Percentiles rank a stretch among this genome's conserved stretches.
Evolutionary conservation across 176 grass and related monocot genomes (phyloP).

Genomic region (Musa acuminata): DNA sequence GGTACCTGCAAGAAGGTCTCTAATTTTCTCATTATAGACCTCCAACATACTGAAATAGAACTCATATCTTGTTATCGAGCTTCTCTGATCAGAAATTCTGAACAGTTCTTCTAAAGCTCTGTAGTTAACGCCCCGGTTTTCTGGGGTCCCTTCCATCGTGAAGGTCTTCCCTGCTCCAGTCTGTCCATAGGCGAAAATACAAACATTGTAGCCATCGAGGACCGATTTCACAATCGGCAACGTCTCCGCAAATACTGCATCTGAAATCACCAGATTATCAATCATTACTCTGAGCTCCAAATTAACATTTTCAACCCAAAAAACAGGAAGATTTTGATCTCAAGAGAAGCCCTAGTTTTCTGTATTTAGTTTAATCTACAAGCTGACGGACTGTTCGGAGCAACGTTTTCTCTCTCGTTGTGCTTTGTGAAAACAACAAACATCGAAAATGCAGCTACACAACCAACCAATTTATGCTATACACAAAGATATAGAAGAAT

Average conservation of each 20-base stretch:
- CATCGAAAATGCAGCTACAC: neutral
- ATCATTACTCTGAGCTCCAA: conserved; percentile 13
- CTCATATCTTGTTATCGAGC: conserved; percentile 31
- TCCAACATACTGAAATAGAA: conserved; percentile 88
- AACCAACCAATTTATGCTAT: neutral
- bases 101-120: conserved; percentile 88
- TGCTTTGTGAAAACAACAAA: neutral
- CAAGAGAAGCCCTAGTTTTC: neutral
- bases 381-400: neutral
- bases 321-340: neutral
- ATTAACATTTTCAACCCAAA: too few species aligned
- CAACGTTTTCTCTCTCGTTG: too few species aligned
- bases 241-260: conserved; percentile 60
- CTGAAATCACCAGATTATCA: conserved; percentile 34
- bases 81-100: conserved; percentile 39
- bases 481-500: neutral
- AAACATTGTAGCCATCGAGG: conserved; percentile 91
- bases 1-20: conserved; percentile 62
- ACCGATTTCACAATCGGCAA: conserved; percentile 69
- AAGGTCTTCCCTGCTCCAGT: conserved; percentile 91
- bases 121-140: conserved; percentile 90
- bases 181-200: conserved; percentile 95
- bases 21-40: conserved; percentile 95
- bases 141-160: conserved; percentile 87
- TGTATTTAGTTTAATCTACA: neutral